Base-by-base conservation (phyloP, 2,329 filamentous ascomycete species). In the Elsinoe australis region DNA sequence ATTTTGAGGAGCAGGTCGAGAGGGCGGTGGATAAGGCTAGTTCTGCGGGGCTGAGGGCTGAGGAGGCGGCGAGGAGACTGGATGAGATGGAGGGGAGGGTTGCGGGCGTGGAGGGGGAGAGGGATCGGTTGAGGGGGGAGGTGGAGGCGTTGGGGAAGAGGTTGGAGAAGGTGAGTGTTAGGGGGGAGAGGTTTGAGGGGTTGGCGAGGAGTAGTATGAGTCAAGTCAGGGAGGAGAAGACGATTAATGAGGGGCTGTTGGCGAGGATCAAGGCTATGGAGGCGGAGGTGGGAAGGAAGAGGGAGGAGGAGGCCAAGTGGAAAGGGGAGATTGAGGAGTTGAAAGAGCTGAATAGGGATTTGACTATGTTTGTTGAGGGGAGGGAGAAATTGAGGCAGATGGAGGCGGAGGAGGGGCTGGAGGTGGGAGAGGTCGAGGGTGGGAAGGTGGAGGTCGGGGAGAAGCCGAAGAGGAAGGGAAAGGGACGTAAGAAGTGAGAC, bases 1-100 rank as follows among this genome's bases (percentile, higher is more conserved):
- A 96, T 66, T 98, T 94, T 57, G 90, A 96, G 63, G 90, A 94
- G 56, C 80, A 94, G 63, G 77, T 98, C 46, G 83, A 82, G 59
- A 87, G 94, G 54, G 87, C 87, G 0, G 88, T 84, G 0, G 87
- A 94, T 65, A 96, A 96, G 68, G 89, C 89, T 0, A 76, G 82
- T 1, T 79, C 83, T 59, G 87, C 89, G 0, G 74, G 78, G 0
- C 72, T 78, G 0, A 73, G 78, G 0, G 86, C 85, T 0, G 81
- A 85, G 52, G 72, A 73, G 39, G 82, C 85, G 0, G 67, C 69
- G 0, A 61, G 64, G 0, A 70, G 71, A 54, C 74, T 76, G 2
- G 71, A 67, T 4, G 65, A 70, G 52, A 73, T 75, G 0, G 59
- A 73, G 17, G 64, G 68, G 8, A 70, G 78, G 56, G 62, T 85